Evolutionary conservation across 331 rosid genomes (phyloP).

Genomic region (Phaseolus coccineus): DNA sequence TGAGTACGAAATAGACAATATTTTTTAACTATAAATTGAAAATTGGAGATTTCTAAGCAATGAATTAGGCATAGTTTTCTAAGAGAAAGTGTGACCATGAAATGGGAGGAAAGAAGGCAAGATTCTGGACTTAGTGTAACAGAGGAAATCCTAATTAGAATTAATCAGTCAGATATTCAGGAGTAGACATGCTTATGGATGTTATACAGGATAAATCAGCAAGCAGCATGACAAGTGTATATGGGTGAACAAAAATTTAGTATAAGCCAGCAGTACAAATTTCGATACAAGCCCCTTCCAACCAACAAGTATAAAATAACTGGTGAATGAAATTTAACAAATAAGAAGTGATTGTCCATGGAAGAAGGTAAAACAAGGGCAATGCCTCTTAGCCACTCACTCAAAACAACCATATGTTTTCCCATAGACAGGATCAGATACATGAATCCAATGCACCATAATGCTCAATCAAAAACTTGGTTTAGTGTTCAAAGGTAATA

Average conservation of each 20-base stretch:
- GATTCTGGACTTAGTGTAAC: neutral
- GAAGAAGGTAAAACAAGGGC: neutral
- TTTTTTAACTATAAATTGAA: neutral
- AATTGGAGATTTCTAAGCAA: neutral
- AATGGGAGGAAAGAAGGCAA: neutral
- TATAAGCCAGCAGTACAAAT: neutral
- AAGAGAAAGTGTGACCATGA: neutral
- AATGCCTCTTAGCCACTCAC: neutral
- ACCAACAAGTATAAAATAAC: neutral
- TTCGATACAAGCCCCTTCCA: neutral
- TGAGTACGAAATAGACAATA: neutral
- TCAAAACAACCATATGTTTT: neutral
- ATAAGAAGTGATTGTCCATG: neutral
- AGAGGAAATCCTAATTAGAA: constrained; percentile 1
- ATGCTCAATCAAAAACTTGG: neutral
- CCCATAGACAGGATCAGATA: neutral
- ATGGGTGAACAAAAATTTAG: neutral
- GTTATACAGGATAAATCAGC: neutral
- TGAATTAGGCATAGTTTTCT: neutral
- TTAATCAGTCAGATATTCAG: constrained; percentile 8
- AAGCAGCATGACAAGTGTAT: neutral
- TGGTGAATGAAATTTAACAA: neutral
- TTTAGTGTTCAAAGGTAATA: too few species aligned
- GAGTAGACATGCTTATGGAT: neutral
- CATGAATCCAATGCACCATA: neutral